Percentiles rank a stretch among this genome's conserved stretches.
Conservation (phyloP, 1,284 basidiomycete genomes). For the Ustilago esculenta region DNA sequence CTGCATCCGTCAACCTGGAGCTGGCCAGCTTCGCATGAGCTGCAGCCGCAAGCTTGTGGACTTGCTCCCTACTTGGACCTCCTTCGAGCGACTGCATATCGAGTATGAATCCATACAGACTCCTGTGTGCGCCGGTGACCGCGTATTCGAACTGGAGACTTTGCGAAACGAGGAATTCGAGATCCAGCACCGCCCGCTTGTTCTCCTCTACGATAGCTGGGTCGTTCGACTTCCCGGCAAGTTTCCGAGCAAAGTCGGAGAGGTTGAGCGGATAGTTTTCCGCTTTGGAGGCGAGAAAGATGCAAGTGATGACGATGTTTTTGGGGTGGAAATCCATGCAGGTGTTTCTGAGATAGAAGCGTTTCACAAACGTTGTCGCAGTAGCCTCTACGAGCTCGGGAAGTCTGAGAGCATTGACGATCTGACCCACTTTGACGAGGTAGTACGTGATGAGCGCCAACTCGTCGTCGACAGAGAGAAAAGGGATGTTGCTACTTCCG, state of each 20-base stretch:
- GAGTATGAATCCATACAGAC: conserved; percentile 87
- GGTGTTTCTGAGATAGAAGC: conserved; percentile 97
- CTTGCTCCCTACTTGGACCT: conserved; percentile 20
- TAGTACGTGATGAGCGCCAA: conserved; percentile 88
- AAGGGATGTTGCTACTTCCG: conserved; percentile 69
- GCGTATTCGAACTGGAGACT: conserved; percentile 91
- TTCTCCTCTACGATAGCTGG: conserved; percentile 74
- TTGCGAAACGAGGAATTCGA: conserved; percentile 95
- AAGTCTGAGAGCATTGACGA: conserved; percentile 86
- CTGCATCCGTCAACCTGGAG: conserved; percentile 86
- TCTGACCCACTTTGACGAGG: conserved; percentile 81
- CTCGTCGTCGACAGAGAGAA: conserved; percentile 85
- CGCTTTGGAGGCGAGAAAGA: conserved; percentile 96
- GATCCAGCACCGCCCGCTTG: conserved; percentile 83
- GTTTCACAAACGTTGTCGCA: conserved; percentile 88
- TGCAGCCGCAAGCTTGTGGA: conserved; percentile 32
- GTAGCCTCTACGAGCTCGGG: conserved; percentile 93
- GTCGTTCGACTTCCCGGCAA: conserved; percentile 71
- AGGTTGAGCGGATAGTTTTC: conserved; percentile 91
- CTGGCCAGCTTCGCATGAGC: conserved; percentile 58
- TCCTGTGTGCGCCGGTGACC: conserved; percentile 87
- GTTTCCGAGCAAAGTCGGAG: conserved; percentile 76
- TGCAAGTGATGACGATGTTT: conserved; percentile 86
- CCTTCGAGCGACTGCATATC: conserved; percentile 78
- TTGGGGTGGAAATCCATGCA: conserved; percentile 99